Evolutionary conservation across 495 filamentous ascomycete species (phyloP).

Genomic region (Aspergillus egyptiacus): DNA sequence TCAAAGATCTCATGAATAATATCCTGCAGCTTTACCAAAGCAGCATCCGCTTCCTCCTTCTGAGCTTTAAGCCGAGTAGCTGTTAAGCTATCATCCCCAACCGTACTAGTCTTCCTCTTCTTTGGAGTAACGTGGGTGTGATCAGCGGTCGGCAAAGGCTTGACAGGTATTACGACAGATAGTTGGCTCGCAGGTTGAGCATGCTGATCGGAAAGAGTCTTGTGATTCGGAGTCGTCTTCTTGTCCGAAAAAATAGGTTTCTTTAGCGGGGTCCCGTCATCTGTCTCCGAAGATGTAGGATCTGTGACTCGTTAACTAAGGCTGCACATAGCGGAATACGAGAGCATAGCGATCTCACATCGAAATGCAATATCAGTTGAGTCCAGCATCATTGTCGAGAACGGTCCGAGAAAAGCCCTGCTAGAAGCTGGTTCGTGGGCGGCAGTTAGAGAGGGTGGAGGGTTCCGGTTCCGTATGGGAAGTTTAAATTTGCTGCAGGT

Average conservation of each 20-base stretch:
- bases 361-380: conserved; percentile 49
- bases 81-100: conserved; percentile 23
- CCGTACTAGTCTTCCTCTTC: conserved; percentile 27
- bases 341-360: conserved; percentile 35
- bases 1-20: conserved; percentile 70
- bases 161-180: conserved; percentile 36
- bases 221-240: conserved; percentile 20
- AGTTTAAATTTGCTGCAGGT: conserved; percentile 73
- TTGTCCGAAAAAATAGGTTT: conserved; percentile 21
- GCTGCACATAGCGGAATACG: not conserved
- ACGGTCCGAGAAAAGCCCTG: conserved; percentile 42
- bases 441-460: conserved; percentile 16
- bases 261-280: conserved; percentile 18
- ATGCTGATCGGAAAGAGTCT: conserved; percentile 15
- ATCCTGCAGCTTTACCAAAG: conserved; percentile 58
- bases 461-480: conserved; percentile 25
- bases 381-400: conserved; percentile 54
- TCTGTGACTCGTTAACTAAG: conserved; percentile 26
- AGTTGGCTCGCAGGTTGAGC: conserved; percentile 24
- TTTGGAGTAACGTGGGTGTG: conserved; percentile 22
- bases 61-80: conserved; percentile 53
- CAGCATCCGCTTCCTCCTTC: conserved; percentile 70
- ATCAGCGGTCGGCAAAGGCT: conserved; percentile 24
- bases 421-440: conserved; percentile 19
- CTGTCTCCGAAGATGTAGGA: conserved; percentile 30